These are phyloP conservation scores for Russula olivacea DNA, from an alignment of 768 basidiomycete species.

Conservation along the genomic window DNA sequence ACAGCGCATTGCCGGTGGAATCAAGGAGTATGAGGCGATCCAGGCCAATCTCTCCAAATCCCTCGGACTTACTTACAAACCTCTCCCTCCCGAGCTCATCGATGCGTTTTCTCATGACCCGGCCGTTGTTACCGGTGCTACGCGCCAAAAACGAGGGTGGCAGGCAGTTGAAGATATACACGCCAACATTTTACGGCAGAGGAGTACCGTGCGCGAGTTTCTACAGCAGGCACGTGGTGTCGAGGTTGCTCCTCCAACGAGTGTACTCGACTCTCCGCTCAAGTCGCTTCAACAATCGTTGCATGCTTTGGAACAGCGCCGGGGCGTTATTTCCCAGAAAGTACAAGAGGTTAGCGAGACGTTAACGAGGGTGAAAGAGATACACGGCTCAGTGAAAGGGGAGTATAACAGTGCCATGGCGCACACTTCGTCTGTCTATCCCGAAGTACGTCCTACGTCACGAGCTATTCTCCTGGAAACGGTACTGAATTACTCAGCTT, in stretches of 20 bases:
- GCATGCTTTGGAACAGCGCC: constrained; percentile 44
- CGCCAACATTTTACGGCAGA: constrained; percentile 54
- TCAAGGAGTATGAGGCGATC: constrained; percentile 61
- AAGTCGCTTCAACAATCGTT: constrained; percentile 44
- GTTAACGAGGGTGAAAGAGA: constrained; percentile 47
- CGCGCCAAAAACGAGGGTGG: constrained; percentile 58
- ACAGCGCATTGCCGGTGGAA: constrained; percentile 53
- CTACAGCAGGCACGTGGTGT: constrained; percentile 9
- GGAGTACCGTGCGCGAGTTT: constrained; percentile 33
- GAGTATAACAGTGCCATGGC: constrained; percentile 60
- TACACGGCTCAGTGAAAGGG: constrained; percentile 52
- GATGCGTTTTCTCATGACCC: constrained; percentile 77
- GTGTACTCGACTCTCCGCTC: constrained; percentile 48
- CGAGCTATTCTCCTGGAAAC: neutral
- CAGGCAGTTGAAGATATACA: constrained; percentile 73
- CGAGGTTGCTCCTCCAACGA: constrained; percentile 33
- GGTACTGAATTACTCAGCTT: constrained; percentile 39
- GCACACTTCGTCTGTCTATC: constrained; percentile 70
- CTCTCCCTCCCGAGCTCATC: constrained; percentile 58
- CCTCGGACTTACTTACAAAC: constrained; percentile 42
- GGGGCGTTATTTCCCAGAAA: constrained; percentile 40
- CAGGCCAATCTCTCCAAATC: constrained; percentile 47
- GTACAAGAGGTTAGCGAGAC: constrained; percentile 45
- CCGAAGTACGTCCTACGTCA: constrained; percentile 47
- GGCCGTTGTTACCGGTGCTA: constrained; percentile 62